Conservation (phyloP, 441 rosid genomes). For the Dalechampia spathulata region DNA sequence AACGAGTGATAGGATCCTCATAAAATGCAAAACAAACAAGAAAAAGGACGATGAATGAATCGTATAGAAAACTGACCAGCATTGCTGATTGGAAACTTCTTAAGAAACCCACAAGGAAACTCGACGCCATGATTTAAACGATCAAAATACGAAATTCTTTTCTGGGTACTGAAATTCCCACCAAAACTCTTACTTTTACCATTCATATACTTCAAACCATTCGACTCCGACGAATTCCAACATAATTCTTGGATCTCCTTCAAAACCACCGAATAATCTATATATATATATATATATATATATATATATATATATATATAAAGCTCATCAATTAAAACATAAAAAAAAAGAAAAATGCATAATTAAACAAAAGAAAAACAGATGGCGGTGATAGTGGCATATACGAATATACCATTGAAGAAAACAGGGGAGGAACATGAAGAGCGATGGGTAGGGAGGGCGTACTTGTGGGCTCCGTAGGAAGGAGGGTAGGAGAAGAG, state of each 20-base stretch:
- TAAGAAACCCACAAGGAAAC: constrained; percentile 82
- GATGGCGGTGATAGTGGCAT: too few relatives aligned
- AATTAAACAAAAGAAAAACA: too few relatives aligned
- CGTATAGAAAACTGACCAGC: constrained; percentile 58
- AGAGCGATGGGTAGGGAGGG: constrained; percentile 61
- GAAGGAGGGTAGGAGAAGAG: constrained; percentile 69
- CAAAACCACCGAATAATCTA: constrained; percentile 60
- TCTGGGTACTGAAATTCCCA: constrained; percentile 44
- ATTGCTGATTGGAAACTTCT: constrained; percentile 46
- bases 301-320: too few relatives aligned
- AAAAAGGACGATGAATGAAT: too few relatives aligned
- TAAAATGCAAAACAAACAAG: too few relatives aligned
- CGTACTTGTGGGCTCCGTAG: constrained; percentile 79
- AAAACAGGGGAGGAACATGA: constrained; percentile 60
- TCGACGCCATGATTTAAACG: constrained; percentile 28
- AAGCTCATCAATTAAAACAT: constrained; percentile 4
- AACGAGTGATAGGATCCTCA: too few relatives aligned
- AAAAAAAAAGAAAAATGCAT: neutral
- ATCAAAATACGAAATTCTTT: constrained; percentile 57
- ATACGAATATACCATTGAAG: constrained; percentile 47
- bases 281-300: too few relatives aligned
- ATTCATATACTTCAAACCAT: constrained; percentile 44
- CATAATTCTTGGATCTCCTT: constrained; percentile 47
- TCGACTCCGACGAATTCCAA: constrained; percentile 21
- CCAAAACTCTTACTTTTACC: constrained; percentile 48